Base-by-base conservation (phyloP, 805 yeast genomes). In the Nakazawaea ernobii region DNA sequence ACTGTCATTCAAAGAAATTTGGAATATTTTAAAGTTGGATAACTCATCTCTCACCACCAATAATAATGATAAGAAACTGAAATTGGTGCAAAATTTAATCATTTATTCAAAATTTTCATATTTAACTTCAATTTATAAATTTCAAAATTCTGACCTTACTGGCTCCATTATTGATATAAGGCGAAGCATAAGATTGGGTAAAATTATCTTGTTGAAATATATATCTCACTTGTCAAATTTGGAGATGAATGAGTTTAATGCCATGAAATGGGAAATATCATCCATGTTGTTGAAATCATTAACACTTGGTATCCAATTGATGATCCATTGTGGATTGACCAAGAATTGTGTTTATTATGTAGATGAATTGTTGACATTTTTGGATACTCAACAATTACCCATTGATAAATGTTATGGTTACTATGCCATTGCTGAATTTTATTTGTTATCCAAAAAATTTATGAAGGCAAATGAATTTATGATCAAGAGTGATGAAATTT, bases 301-400 rank as follows among this genome's bases (percentile, higher is more conserved):
- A 52, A 59, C 63, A 6, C 46, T 49, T 2, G 60, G 79, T 26
- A 62, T 80, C 20, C 59, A 66, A 3, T 55, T 67, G 0, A 67
- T 71, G 45, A 61, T 69, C 13, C 73, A 70, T 33, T 57, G 79
- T 35, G 90, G 91, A 0, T 56, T 81, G 2, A 65, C 80, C 0
- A 78, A 77, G 52, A 89, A 84, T 47, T 71, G 81, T 41, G 71
- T 73, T 2, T 80, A 70, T 56, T 84, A 74, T 60, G 52, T 72
- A 3, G 66, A 66, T 6, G 91, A 85, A 53, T 66, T 77, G 33
- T 60, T 63, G 6, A 67, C 64, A 32, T 56, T 78, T 10, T 57
- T 72, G 14, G 55, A 60, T 4, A 54, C 62, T 1, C 52, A 54
- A 7, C 62, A 58, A 13, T 54, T 58, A 4, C 66, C 71, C 0